phyloP scores from a whole-genome alignment of 345 rosid species.

The Corchorus olitorius region DNA sequence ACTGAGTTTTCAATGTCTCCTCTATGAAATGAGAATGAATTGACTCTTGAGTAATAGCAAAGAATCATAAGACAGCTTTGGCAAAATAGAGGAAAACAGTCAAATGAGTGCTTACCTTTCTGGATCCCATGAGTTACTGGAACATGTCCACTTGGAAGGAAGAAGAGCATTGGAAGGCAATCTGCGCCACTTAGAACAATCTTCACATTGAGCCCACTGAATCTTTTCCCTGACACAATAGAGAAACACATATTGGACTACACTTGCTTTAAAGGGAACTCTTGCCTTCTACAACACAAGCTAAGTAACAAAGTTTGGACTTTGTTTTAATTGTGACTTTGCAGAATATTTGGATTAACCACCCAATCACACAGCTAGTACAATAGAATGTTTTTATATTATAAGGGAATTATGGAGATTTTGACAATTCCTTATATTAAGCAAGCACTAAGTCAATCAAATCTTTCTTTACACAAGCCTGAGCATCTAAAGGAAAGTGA shows the following conservation, averaged over 20 bases:
- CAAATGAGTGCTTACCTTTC: conserved; percentile 48
- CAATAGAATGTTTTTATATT: background rate
- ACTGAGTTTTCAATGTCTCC: background rate
- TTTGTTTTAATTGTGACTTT: background rate
- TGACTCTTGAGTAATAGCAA: background rate
- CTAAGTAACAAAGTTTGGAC: background rate
- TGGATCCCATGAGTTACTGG: conserved; percentile 62
- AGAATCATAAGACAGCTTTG: background rate
- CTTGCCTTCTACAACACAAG: background rate
- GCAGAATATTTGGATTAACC: background rate
- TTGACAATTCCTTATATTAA: background rate
- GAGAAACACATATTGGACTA: background rate
- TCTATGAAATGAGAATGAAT: background rate
- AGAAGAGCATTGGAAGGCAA: conserved; percentile 62
- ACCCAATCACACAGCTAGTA: background rate
- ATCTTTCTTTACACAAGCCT: background rate
- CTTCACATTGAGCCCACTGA: conserved; percentile 81
- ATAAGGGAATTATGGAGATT: background rate
- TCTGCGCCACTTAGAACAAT: conserved; percentile 75
- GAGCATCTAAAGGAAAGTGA: conserved; percentile 26
- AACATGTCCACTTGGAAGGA: conserved; percentile 74
- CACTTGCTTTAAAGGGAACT: background rate
- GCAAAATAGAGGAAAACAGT: conserved; percentile 4
- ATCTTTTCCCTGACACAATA: conserved; percentile 50
- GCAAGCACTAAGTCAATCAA: background rate